Evolutionary conservation across 2,329 filamentous ascomycete genomes (phyloP), one percentile per base, ranked within the genome.

Genomic region (Fusarium piperis): DNA sequence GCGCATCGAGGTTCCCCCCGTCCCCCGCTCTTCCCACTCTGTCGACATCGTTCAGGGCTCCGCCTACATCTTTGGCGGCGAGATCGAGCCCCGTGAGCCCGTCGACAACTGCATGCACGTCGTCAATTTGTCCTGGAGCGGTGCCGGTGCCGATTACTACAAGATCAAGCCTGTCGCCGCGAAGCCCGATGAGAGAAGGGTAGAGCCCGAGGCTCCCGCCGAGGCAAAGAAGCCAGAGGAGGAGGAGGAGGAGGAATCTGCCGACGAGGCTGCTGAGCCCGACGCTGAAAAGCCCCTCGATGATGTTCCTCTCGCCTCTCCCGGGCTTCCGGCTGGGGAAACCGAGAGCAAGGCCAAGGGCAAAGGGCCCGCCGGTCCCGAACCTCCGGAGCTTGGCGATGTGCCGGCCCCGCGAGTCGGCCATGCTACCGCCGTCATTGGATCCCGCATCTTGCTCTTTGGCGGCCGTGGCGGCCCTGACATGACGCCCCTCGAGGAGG

Each of bases 51-150:
- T 91, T 52, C 82, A 82, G 35, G 82, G 85, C 28, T 82, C 82
- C 39, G 86, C 87, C 44, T 92, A 90, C 79, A 85, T 97, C 75
- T 97, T 94, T 77, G 94, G 94, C 66, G 94, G 94, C 72, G 93
- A 96, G 79, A 81, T 91, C 64, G 82, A 85, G 51, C 87, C 92
- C 4, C 86, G 90, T 53, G 83, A 93, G 76, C 91, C 92, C 8
- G 86, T 91, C 62, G 92, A 94, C 81, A 93, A 94, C 77, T 85
- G 90, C 73, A 86, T 96, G 79, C 91, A 94, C 78, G 82, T 89
- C 59, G 77, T 95, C 52, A 85, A 85, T 1, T 81, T 94, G 23
- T 88, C 89, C 6, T 87, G 86, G 72, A 88, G 85, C 78, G 85
- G 83, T 66, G 86, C 88, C 26, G 82, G 84, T 2, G 86, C 89